These are phyloP conservation scores for Melampsora larici-populina DNA, from an alignment of 1,284 basidiomycete species.

Conservation along the genomic window DNA sequence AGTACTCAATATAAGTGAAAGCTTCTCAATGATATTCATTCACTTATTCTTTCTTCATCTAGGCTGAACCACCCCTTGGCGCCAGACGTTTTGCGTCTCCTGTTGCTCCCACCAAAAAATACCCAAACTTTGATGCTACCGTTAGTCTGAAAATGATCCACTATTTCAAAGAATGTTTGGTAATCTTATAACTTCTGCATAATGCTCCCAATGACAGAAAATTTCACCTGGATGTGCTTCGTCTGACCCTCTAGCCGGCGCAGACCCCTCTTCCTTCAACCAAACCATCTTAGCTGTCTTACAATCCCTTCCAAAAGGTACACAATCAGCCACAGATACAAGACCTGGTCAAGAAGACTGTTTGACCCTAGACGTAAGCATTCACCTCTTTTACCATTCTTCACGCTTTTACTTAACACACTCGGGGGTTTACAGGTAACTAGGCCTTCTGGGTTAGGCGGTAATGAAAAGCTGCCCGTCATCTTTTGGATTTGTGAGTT, in stretches of 20 bases:
- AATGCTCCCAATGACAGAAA: background rate
- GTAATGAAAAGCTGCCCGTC: no score
- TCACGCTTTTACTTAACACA: background rate
- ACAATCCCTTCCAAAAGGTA: no score
- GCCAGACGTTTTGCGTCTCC: background rate
- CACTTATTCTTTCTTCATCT: no score
- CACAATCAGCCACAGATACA: background rate
- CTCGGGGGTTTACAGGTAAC: background rate
- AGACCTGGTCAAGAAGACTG: background rate
- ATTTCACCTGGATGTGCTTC: background rate
- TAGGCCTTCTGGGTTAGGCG: background rate
- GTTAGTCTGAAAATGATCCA: background rate
- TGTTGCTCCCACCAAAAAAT: background rate
- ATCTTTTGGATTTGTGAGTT: background rate
- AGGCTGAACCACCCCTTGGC: slow-evolving; percentile 5
- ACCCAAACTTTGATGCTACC: background rate
- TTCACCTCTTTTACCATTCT: background rate
- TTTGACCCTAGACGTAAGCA: background rate
- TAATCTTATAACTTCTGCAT: background rate
- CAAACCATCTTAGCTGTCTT: no score
- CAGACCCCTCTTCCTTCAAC: background rate
- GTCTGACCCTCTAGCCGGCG: no score
- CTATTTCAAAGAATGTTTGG: background rate
- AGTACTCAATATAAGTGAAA: no score
- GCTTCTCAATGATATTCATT: no score